Evolutionary conservation across 2,329 filamentous ascomycete genomes (phyloP).

Genomic region (Colletotrichum gloeosporioides): DNA sequence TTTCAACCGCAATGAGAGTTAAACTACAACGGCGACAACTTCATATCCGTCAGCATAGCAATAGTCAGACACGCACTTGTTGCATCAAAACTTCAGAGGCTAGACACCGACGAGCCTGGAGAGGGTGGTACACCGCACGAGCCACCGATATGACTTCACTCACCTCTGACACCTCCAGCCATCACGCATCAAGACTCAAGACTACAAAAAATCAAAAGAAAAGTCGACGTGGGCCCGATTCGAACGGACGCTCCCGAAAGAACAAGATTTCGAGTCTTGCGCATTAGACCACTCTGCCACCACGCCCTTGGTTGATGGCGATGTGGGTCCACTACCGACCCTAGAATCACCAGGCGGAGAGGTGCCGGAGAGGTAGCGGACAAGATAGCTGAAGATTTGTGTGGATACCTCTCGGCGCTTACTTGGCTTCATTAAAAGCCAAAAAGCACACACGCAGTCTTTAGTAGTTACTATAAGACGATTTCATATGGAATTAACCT

Average conservation of each 20-base stretch:
- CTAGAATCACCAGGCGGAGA: no score
- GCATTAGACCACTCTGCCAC: conserved; percentile 21
- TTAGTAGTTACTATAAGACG: not conserved
- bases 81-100: not conserved
- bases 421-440: not conserved
- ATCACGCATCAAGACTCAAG: not conserved
- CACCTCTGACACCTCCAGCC: fast-evolving
- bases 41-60: not conserved
- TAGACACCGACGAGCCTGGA: fast-evolving
- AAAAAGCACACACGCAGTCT: not conserved
- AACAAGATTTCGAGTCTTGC: conserved; percentile 31
- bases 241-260: conserved; percentile 31
- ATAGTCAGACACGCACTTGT: fast-evolving
- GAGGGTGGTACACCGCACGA: not conserved
- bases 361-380: not conserved
- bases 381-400: not conserved
- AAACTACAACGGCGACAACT: not conserved
- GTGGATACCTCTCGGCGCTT: not conserved
- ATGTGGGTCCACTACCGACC: not conserved
- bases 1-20: not conserved
- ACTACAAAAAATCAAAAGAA: not conserved
- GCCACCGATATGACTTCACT: not conserved
- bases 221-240: conserved; percentile 29
- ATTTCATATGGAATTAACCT: not conserved
- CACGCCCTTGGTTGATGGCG: conserved; percentile 12